These are phyloP conservation scores for Nadsonia starkeyi-henricii DNA, from an alignment of 1,139 yeast genomes.

Conservation along the genomic window DNA sequence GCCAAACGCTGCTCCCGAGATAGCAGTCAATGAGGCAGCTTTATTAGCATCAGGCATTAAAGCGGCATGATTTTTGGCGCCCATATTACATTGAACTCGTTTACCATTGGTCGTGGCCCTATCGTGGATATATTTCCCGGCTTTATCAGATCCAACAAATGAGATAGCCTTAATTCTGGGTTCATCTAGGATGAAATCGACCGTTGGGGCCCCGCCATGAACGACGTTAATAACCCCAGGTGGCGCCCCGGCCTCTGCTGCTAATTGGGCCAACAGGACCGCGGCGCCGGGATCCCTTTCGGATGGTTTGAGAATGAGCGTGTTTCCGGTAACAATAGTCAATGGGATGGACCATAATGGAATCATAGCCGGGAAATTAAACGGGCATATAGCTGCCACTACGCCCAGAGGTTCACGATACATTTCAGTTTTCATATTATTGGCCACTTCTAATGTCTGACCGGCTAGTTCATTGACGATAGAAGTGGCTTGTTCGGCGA, in stretches of 20 bases:
- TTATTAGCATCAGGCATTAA: slow-evolving; percentile 63
- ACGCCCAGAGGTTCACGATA: slow-evolving; percentile 53
- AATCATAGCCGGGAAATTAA: slow-evolving; percentile 77
- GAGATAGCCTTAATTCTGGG: slow-evolving; percentile 69
- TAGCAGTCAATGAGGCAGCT: slow-evolving; percentile 48
- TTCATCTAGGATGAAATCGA: slow-evolving; percentile 58
- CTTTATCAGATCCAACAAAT: slow-evolving; percentile 66
- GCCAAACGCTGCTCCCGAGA: slow-evolving; percentile 70
- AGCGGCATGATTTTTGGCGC: slow-evolving; percentile 67
- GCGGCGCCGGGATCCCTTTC: slow-evolving; percentile 74
- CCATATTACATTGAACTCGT: slow-evolving; percentile 66
- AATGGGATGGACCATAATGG: slow-evolving; percentile 76
- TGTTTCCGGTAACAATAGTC: slow-evolving; percentile 64
- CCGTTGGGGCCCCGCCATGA: slow-evolving; percentile 68
- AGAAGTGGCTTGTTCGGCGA: slow-evolving; percentile 50
- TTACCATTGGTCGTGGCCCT: slow-evolving; percentile 58
- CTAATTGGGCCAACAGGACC: slow-evolving; percentile 59
- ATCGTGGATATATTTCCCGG: slow-evolving; percentile 59
- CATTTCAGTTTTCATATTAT: slow-evolving; percentile 71
- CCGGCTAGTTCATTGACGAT: slow-evolving; percentile 53
- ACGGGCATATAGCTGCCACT: slow-evolving; percentile 60
- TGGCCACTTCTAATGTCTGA: slow-evolving; percentile 51
- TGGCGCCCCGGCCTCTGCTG: slow-evolving; percentile 66
- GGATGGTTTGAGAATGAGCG: slow-evolving; percentile 62
- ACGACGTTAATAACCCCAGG: slow-evolving; percentile 62